A percentile compares a stretch with the other conserved stretches of the same genome.
phyloP scores from a whole-genome alignment of 2,329 filamentous ascomycete species.

The Cladosporium sp. region DNA sequence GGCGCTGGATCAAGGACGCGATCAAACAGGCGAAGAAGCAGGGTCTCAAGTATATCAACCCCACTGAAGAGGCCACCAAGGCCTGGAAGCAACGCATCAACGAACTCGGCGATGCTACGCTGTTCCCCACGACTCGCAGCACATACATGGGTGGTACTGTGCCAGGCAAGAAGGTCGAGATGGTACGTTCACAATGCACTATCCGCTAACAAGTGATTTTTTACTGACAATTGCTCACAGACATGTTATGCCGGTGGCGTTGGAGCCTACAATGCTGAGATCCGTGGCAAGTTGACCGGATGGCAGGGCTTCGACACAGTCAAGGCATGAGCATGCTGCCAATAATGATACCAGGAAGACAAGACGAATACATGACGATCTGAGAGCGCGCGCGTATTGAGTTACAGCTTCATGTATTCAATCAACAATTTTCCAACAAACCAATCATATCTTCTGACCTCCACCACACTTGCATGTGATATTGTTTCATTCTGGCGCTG shows the following conservation, averaged over 20 bases:
- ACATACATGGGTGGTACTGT: conserved; percentile 34
- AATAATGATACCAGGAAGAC: neutral
- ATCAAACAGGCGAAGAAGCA: conserved; percentile 30
- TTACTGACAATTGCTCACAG: conserved; percentile 25
- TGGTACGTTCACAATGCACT: conserved; percentile 18
- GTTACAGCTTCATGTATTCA: neutral
- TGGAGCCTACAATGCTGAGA: conserved; percentile 32
- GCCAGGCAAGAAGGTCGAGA: conserved; percentile 31
- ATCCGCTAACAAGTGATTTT: conserved; percentile 20
- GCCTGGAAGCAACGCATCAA: conserved; percentile 36
- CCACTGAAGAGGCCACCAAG: conserved; percentile 32
- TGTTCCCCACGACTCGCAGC: conserved; percentile 34
- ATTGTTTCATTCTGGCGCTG: too few relatives aligned
- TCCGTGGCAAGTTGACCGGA: conserved; percentile 28
- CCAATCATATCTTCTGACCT: neutral
- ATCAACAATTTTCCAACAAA: neutral
- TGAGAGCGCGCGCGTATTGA: neutral
- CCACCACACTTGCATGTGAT: too few relatives aligned
- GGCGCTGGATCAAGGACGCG: conserved; percentile 39
- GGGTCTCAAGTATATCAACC: conserved; percentile 33
- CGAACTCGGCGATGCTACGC: conserved; percentile 27
- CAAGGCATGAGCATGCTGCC: conserved; percentile 19
- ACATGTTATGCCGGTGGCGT: conserved; percentile 34
- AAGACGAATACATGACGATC: too few relatives aligned
- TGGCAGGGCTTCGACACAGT: conserved; percentile 31